Base-by-base conservation (phyloP, 2,329 filamentous ascomycete species). In the Aspergillus fumigatiaffinis region DNA sequence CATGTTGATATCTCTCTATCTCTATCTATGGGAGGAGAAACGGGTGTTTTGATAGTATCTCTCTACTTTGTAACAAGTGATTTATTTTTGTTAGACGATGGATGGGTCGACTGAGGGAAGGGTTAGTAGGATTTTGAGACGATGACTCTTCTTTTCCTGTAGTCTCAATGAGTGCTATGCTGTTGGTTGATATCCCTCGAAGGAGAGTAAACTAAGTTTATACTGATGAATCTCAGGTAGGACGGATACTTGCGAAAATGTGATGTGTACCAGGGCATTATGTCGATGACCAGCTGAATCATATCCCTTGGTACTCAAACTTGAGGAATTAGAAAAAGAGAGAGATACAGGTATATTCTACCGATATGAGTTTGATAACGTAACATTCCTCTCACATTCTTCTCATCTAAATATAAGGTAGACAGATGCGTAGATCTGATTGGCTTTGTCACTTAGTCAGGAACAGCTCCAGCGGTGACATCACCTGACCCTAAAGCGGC, bases 401-500 rank as follows among this genome's bases (percentile, higher is more conserved):
- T 35, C 32, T 35, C 32, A 35, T 35, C 32, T 14, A 35, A 17
- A 17, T 7, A 35, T n/a, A 6, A 38, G 32, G 29, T 3, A 38
- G 14, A 32, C 3, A 4, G 4, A 32, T 35, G 5, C 6, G 14
- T 35, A 35, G 4, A 12, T 35, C 29, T 49, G 38, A 38, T 50
- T 26, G 51, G 21, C 25, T 32, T 38, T 35, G 4, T 35, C 10
- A 55, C 21, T 35, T 38, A 38, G 32, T 38, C 41, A 35, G 54
- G 42, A 50, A 47, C 53, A 61, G 50, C 50, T 57, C 23, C 26
- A 46, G 10, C 20, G 42, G 42, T 46, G 42, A 46, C 42, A 46
- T 46, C 42, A 46, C 42, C 42, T 46, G 42, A 46, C 42, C 42
- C 42, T 46, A 46, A 46, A 46, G 77, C 74, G 48, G 64, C 54